phyloP scores from a whole-genome alignment of 805 yeast species.

The Groenewaldozyma salmanticensis region DNA sequence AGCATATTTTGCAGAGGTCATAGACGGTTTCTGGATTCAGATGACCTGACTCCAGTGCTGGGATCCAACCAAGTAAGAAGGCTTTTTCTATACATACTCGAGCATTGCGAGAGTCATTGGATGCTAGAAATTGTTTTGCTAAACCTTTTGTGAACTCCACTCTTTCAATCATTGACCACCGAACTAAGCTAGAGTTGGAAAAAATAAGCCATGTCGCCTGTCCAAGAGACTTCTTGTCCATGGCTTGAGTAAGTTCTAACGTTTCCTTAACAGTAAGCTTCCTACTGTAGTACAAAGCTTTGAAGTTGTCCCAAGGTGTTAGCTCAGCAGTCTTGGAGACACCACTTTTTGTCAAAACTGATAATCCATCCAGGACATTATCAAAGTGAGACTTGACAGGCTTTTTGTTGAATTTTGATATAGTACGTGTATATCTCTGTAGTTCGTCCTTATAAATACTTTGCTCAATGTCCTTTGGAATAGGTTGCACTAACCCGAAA shows the following conservation, averaged over 20 bases:
- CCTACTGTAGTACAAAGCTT: background rate
- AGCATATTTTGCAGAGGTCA: background rate
- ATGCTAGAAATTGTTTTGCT: background rate
- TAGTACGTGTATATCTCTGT: background rate
- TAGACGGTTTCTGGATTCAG: background rate
- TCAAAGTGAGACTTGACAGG: background rate
- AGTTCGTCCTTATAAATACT: background rate
- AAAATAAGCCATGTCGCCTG: background rate
- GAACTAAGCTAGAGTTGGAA: background rate
- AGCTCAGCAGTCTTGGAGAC: too few species aligned
- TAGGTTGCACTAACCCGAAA: background rate
- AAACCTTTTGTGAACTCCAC: background rate
- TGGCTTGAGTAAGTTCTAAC: background rate
- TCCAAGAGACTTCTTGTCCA: background rate
- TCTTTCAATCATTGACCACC: background rate
- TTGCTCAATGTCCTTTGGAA: background rate
- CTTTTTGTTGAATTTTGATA: background rate
- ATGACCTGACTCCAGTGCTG: background rate
- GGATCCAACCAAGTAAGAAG: background rate
- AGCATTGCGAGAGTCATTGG: background rate
- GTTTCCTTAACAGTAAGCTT: background rate
- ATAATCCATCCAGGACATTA: background rate
- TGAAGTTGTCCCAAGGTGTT: background rate
- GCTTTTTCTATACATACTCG: background rate
- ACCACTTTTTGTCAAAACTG: background rate